These are phyloP conservation scores for Mycosphaerella sp. DNA, from an alignment of 2,329 filamentous ascomycete species.

Conservation along the genomic window DNA sequence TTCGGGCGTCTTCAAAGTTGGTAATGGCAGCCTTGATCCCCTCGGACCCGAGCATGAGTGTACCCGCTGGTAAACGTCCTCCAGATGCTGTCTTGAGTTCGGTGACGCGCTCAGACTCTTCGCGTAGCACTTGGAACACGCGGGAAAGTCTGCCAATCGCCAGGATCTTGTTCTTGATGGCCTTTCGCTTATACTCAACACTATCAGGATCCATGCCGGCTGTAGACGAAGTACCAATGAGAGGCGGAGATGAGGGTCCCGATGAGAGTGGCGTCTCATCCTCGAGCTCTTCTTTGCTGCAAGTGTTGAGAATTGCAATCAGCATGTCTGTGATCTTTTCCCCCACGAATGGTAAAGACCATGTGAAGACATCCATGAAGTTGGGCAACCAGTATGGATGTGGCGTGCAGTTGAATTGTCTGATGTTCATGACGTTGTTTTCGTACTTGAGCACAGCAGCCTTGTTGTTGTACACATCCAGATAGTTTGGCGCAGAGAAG, in stretches of 20 bases:
- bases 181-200: constrained; percentile 87
- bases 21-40: constrained; percentile 98
- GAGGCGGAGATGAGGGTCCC: constrained; percentile 66
- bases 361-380: constrained; percentile 99
- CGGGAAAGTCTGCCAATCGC: constrained; percentile 93
- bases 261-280: constrained; percentile 74
- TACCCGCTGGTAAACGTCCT: constrained; percentile 85
- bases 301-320: constrained; percentile 95
- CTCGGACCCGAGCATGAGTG: constrained; percentile 95
- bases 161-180: constrained; percentile 99
- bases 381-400: constrained; percentile 99
- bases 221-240: constrained; percentile 38
- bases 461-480: constrained; percentile 99
- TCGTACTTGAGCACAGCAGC: constrained; percentile 98
- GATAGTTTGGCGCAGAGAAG: constrained; percentile 97
- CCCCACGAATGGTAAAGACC: constrained; percentile 96
- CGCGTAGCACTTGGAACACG: constrained; percentile 95
- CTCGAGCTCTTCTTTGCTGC: constrained; percentile 95
- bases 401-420: constrained; percentile 98
- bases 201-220: constrained; percentile 66
- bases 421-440: constrained; percentile 99
- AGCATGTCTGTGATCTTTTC: constrained; percentile 99
- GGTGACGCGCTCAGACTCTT: constrained; percentile 93
- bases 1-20: constrained; percentile 92
- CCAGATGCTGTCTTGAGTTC: constrained; percentile 96